phyloP scores from a whole-genome alignment of 805 yeast genomes.

The Monosporozyma unispora region DNA sequence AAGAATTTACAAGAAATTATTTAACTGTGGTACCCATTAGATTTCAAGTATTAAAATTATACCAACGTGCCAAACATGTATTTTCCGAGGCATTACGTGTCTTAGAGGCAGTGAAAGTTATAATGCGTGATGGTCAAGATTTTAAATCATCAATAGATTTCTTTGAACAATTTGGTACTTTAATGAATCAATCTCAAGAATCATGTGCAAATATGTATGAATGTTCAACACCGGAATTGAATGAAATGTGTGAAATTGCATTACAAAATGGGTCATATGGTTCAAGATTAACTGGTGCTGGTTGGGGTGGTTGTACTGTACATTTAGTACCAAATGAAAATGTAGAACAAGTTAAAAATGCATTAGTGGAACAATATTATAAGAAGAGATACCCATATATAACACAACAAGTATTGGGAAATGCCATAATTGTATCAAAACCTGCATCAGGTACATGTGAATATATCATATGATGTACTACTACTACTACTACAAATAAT shows the following conservation, averaged over 20 bases:
- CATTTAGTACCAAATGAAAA: conserved; percentile 39
- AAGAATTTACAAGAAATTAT: conserved; percentile 37
- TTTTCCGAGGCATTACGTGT: conserved; percentile 55
- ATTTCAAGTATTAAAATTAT: conserved; percentile 45
- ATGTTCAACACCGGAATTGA: conserved; percentile 48
- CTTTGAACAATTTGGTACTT: conserved; percentile 38
- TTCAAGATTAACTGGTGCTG: conserved; percentile 73
- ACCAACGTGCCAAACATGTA: conserved; percentile 54
- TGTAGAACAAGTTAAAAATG: conserved; percentile 33
- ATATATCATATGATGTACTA: conserved; percentile 3
- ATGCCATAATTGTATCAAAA: conserved; percentile 46
- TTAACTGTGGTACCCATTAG: conserved; percentile 49
- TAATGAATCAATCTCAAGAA: conserved; percentile 52
- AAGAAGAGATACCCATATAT: conserved; percentile 39
- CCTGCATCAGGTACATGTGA: conserved; percentile 46
- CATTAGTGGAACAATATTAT: conserved; percentile 46
- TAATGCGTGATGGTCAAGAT: conserved; percentile 22
- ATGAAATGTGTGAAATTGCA: conserved; percentile 47
- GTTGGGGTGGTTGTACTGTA: conserved; percentile 68
- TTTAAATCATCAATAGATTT: conserved; percentile 25
- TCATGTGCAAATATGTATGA: conserved; percentile 42
- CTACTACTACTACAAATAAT: no score
- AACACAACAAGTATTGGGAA: conserved; percentile 35
- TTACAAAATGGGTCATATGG: conserved; percentile 50
- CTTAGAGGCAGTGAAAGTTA: conserved; percentile 36